These are phyloP conservation scores for Podaxis sp. DNA, from an alignment of 768 basidiomycete species.

Conservation along the genomic window DNA sequence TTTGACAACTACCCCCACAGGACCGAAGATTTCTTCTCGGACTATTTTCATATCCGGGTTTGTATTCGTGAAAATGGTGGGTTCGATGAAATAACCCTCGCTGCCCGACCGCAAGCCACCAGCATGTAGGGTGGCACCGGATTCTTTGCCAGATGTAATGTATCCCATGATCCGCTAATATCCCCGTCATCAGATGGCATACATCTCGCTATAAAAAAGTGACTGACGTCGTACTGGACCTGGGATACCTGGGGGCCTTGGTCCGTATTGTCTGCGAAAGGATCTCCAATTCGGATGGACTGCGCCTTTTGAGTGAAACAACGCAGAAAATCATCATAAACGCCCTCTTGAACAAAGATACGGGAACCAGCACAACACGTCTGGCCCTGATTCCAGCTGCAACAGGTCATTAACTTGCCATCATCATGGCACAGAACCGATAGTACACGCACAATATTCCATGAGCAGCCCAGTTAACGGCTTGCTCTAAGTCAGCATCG, in stretches of 20 bases:
- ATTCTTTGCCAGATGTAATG: constrained; percentile 71
- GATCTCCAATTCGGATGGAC: constrained; percentile 58
- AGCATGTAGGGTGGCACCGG: constrained; percentile 65
- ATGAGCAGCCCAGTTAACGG: constrained; percentile 62
- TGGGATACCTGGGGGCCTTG: constrained; percentile 77
- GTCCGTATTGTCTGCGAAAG: constrained; percentile 52
- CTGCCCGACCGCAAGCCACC: constrained; percentile 62
- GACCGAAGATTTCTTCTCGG: constrained; percentile 77
- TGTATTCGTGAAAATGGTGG: constrained; percentile 74
- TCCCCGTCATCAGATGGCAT: not conserved
- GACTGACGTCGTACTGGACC: constrained; percentile 58
- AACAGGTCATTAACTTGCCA: not conserved
- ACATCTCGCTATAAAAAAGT: not conserved
- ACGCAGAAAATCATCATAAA: constrained; percentile 77
- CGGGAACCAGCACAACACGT: constrained; percentile 80
- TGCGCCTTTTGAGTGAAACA: constrained; percentile 51
- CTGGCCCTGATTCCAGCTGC: constrained; percentile 44
- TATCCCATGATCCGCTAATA: constrained; percentile 73
- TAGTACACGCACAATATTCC: constrained; percentile 59
- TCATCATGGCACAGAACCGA: not conserved
- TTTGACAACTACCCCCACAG: constrained; percentile 74
- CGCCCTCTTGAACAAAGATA: constrained; percentile 74
- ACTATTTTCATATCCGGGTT: constrained; percentile 75
- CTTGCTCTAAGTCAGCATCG: constrained; percentile 61
- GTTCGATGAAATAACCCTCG: constrained; percentile 64